Evolutionary conservation across 164 flowering plant genomes (phyloP), one percentile per base, ranked within the genome.

Genomic region (Protea cynaroides): DNA sequence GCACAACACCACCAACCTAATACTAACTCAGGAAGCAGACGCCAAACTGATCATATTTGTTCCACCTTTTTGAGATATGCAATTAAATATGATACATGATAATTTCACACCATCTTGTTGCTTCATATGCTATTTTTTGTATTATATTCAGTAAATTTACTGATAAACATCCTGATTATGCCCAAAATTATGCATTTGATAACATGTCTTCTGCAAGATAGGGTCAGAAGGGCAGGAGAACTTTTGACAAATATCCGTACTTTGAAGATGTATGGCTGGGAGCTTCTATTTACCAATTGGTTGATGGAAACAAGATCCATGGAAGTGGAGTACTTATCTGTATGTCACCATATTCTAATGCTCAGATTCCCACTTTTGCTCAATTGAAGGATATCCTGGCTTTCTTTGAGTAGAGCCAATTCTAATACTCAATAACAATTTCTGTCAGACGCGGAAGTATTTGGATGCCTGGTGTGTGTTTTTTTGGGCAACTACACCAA

Each of bases 381-480:
- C 21, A 54, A 52, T 56, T 55, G 8, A 29, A 44, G 15, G 43
- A 49, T 23, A 43, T 65, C 21, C 54, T 71, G 61, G 17, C 19
- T 50, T 64, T 70, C 47, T 25, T 70, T 47, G 53, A 17, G 7
- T 40, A 23, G 17, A 22, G 46, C 22, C 49, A 23, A 56, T 63
- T 54, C 37, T 69, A 40, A 68, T 50, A 38, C 38, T 24, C 67
- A 22, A 22, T 22, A 19, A 37, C 49, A 23, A 13, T 68, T 61
- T 69, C 36, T 68, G 25, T 65, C 75, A 94, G 98, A 90, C 96
- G 21, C 80, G 97, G 64, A 94, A 94, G 69, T 94, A 94, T 75
- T 78, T 94, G 80, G 99, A 94, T 81, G 97, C 99, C 0, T 94
- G 99, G 99, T 94, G 99, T 73, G 99, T 94, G 37, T 94, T 94